phyloP scores from a whole-genome alignment of 371 early-diverging fungal genomes.

The Chytridium lagenaria region DNA sequence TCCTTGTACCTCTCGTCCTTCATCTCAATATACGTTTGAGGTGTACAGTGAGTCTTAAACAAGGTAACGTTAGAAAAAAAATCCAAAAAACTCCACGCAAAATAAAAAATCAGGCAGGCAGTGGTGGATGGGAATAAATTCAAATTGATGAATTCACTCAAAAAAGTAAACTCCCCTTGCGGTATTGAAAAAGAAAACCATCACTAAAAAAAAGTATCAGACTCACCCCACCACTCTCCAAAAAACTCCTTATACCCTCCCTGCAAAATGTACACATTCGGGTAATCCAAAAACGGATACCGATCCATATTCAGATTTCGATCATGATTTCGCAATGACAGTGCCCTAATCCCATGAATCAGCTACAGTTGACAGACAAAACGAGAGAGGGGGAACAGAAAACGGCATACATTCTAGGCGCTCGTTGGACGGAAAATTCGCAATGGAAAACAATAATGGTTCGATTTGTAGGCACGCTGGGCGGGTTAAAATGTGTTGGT shows the following conservation, averaged over 20 bases:
- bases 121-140: no score
- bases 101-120: no score
- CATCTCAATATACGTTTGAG: constrained; percentile 77
- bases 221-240: constrained; percentile 43
- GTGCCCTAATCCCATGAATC: constrained; percentile 66
- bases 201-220: no score
- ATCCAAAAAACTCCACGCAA: constrained; percentile 30
- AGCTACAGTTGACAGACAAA: neutral
- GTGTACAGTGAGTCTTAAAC: constrained; percentile 60
- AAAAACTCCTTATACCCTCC: constrained; percentile 89
- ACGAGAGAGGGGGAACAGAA: neutral
- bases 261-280: constrained; percentile 88
- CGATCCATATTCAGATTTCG: constrained; percentile 67
- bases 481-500: constrained; percentile 40
- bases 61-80: neutral
- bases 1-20: constrained; percentile 34
- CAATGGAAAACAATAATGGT: constrained; percentile 84
- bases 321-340: constrained; percentile 76
- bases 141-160: no score
- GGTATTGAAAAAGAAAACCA: no score
- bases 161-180: no score
- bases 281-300: constrained; percentile 82
- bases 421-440: constrained; percentile 87
- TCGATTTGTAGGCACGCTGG: constrained; percentile 45
- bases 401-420: constrained; percentile 75